Base-by-base conservation (phyloP, 1,139 yeast species). In the Geotrichum fermentans region DNA sequence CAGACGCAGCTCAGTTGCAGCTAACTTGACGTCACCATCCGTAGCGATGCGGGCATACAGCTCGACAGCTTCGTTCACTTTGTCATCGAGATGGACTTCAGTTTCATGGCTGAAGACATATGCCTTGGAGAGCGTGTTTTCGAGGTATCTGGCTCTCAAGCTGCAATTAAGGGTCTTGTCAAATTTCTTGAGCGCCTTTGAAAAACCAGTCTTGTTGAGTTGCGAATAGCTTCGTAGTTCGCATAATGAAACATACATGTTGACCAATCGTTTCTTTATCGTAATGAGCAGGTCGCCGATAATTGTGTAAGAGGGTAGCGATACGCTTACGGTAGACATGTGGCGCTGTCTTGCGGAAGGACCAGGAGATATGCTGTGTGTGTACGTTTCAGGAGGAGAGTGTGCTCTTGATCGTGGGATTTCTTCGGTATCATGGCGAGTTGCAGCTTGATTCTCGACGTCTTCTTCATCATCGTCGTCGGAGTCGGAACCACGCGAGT, bases 111-210 rank as follows among this genome's bases (percentile, higher is more conserved):
- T 56, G 60, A 83, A 83, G 2, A 79, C 69, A 21, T 78, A 72
- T 41, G 75, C 59, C 30, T 54, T 56, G 20, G 55, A 34, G 33
- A 70, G 60, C 10, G 53, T 55, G 30, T 58, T 65, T 44, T 60
- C 66, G 52, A 75, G 61, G 45, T 80, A 72, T 32, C 72, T 73
- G 20, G 69, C 67, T 58, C 81, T 81, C 51, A 86, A 70, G 34
- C 76, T 66, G 40, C 85, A 78, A 54, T 77, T 77, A 58, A 89
- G 72, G 17, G 86, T 82, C 64, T 90, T 90, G 67, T 90, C 96
- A 64, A 86, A 90, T 69, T 90, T 90, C 64, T 90, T 90, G 58
- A 89, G 74, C 44, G 89, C 90, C 67, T 90, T 90, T 41, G 85
- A 77, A 68, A 90, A 87, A 5, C 97, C 97, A 30, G 95, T 86